Evolutionary conservation across 2,329 filamentous ascomycete species (phyloP).

Genomic region (Fusarium solani-melongenae): DNA sequence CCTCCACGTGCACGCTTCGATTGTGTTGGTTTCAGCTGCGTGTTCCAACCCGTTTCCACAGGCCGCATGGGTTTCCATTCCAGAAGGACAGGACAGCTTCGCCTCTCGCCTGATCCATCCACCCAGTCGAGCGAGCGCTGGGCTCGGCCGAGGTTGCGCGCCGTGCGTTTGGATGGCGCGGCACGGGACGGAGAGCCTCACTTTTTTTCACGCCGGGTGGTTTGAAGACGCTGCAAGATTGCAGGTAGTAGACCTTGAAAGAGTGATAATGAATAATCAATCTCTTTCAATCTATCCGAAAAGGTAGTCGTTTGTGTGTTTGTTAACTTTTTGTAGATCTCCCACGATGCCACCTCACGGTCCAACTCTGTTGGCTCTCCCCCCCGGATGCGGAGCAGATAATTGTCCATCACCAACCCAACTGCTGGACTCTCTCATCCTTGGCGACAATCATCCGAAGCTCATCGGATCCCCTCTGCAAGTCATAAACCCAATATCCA

Average conservation of each 20-base stretch:
- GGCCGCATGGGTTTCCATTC: not conserved
- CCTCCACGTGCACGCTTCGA: slow-evolving; percentile 19
- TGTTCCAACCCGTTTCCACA: slow-evolving; percentile 20
- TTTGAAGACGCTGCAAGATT: not conserved
- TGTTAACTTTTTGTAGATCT: slow-evolving; percentile 13
- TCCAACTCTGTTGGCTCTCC: slow-evolving; percentile 11
- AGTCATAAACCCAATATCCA: not conserved
- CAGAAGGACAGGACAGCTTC: not conserved
- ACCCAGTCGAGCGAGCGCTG: not conserved
- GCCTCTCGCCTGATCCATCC: not conserved
- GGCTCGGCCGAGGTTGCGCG: slow-evolving; percentile 5
- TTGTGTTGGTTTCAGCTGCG: slow-evolving; percentile 26
- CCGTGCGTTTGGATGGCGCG: slow-evolving; percentile 22
- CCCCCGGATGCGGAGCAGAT: not conserved
- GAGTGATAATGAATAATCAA: not conserved
- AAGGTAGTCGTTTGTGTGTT: not conserved
- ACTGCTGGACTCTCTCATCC: not conserved
- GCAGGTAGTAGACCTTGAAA: not conserved
- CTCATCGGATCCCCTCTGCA: not conserved
- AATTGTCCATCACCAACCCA: not conserved
- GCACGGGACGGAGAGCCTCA: slow-evolving; percentile 29
- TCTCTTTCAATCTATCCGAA: slow-evolving; percentile 4
- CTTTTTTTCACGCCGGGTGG: not conserved
- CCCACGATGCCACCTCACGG: slow-evolving; percentile 23
- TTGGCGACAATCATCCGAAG: slow-evolving; percentile 29